These are phyloP conservation scores for Skeletonema grethae DNA, from an alignment of 108 stramenopile species.

Conservation along the genomic window DNA sequence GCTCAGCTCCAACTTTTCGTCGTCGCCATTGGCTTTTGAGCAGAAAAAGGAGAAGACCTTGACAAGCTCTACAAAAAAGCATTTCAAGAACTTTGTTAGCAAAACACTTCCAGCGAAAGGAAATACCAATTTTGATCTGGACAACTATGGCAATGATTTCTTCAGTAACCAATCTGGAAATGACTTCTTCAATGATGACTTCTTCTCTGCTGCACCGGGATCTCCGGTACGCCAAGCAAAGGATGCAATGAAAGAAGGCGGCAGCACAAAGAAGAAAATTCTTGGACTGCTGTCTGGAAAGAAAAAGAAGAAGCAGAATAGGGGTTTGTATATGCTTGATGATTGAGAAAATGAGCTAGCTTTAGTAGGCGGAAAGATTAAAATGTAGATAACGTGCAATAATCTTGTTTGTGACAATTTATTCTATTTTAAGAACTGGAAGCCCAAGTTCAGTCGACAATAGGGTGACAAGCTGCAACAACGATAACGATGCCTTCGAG, in stretches of 20 bases:
- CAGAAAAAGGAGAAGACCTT: neutral
- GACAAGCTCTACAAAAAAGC: neutral
- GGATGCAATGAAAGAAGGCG: neutral
- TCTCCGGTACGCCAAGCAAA: constrained; percentile 1
- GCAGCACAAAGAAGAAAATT: constrained; percentile 1
- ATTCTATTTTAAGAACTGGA: too few species aligned
- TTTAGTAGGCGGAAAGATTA: neutral
- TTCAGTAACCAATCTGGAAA: neutral
- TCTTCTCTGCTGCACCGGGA: neutral
- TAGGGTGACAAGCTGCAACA: too few species aligned
- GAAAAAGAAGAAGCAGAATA: neutral
- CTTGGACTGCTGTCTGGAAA: neutral
- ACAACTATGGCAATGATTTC: neutral
- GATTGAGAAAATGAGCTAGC: neutral
- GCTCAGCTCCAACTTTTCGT: neutral
- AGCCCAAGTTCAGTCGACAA: too few species aligned
- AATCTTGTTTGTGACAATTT: neutral
- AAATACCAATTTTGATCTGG: neutral
- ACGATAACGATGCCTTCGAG: too few species aligned
- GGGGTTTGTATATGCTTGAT: neutral
- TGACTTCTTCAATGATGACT: neutral
- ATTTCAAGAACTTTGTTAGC: neutral
- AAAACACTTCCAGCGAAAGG: neutral
- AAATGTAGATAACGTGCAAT: neutral
- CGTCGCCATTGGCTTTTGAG: neutral